Percentiles rank a stretch among this genome's conserved stretches.
These are phyloP conservation scores for Aspergillus aculeatus DNA, from an alignment of 2,329 filamentous ascomycete species.

Conservation along the genomic window DNA sequence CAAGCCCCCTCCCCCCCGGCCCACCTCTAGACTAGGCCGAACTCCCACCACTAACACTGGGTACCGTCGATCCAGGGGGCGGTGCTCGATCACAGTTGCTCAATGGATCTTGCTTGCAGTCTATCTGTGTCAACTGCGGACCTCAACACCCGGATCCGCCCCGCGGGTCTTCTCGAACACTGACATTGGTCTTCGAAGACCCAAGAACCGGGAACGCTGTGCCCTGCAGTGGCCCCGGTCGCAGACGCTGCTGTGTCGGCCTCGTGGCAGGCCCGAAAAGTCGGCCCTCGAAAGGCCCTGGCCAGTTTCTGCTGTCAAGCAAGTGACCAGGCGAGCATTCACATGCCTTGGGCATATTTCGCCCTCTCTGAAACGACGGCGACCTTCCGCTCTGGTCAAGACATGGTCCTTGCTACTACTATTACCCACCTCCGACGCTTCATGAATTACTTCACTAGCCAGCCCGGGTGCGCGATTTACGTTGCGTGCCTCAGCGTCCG, in stretches of 20 bases:
- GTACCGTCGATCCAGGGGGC: conserved; percentile 5
- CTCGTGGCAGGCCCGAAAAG: not conserved
- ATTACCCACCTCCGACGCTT: conserved; percentile 2
- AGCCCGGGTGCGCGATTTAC: conserved; percentile 2
- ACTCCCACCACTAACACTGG: not conserved
- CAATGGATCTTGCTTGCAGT: not conserved
- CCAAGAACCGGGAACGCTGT: not conserved
- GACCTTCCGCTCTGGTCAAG: not conserved
- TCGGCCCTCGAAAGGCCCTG: not conserved
- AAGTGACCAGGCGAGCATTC: not conserved
- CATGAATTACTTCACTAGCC: conserved; percentile 4
- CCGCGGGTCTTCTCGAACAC: not conserved
- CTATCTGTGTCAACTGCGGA: not conserved
- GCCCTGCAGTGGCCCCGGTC: not conserved
- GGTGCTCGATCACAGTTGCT: not conserved
- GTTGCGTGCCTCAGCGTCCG: not conserved
- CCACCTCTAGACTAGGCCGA: not conserved
- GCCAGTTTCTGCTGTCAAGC: not conserved
- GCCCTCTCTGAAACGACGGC: conserved; percentile 2
- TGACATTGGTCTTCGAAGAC: not conserved
- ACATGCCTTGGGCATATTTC: not conserved
- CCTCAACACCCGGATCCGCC: not conserved
- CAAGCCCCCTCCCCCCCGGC: not conserved
- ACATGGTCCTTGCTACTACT: not conserved
- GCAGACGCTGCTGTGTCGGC: not conserved